Evolutionary conservation across 148 eudicot species (phyloP), one percentile per base, ranked within the genome.

Genomic region (Polygonum aviculare): DNA sequence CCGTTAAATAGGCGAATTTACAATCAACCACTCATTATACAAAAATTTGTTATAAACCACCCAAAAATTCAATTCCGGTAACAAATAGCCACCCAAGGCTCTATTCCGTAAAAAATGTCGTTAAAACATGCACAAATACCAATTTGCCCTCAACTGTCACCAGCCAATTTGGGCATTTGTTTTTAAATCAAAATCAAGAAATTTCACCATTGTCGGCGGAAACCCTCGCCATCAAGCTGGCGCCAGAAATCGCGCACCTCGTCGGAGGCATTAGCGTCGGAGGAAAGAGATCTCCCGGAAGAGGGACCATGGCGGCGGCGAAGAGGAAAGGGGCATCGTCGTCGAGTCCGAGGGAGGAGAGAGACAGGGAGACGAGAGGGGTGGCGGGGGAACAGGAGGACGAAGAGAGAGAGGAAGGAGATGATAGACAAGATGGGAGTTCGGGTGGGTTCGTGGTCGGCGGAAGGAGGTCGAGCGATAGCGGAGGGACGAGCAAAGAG

Each of bases 161-260:
- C n/a, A n/a, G n/a, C n/a, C n/a, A n/a, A n/a, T n/a, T n/a, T n/a
- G 31, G 31, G 31, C 31, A 26, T 26, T 26, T 26, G 31, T 26
- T 26, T 26, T 26, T 0, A 26, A 26, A 26, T 0, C 0, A 0
- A 26, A 26, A 26, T 26, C 31, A 26, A 26, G 31, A 26, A 26
- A 26, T 26, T 1, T 26, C 31, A 26, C 31, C 0, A 1, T 26
- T 26, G 31, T 26, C 31, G 93, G 52, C 75, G 57, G 76, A 80
- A 93, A 22, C 89, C 89, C 76, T 83, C 84, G 1, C 78, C 82
- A 8, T 79, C 85, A 22, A 93, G 93, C 79, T 93, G 93, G 70
- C 47, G 33, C 96, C 93, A 93, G 50, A 93, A 90, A 71, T 77
- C 82, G 10, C 41, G 72, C 76, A 82, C 90, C 63, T 73, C 86